Percentiles rank a stretch among this genome's conserved stretches.
phyloP scores from a whole-genome alignment of 1,139 yeast species.

The Debaryomycetaceae sp. region DNA sequence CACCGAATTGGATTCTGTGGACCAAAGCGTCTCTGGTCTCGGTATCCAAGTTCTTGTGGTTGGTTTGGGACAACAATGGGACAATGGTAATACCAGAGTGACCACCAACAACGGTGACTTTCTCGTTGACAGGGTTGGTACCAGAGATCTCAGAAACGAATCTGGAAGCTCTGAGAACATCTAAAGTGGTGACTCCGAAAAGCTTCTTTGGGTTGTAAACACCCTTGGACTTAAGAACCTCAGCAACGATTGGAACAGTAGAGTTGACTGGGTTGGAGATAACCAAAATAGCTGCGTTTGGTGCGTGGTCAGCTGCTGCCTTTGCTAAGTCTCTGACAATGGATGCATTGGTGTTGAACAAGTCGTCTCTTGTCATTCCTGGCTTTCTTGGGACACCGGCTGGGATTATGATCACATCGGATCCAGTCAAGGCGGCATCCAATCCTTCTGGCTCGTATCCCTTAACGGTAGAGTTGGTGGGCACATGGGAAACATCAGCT shows the following conservation, averaged over 20 bases:
- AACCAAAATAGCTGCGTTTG: conserved; percentile 71
- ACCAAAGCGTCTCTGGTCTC: conserved; percentile 67
- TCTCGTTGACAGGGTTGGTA: conserved; percentile 56
- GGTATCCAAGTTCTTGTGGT: conserved; percentile 45
- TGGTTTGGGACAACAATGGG: conserved; percentile 73
- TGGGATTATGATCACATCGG: conserved; percentile 83
- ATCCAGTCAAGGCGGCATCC: conserved; percentile 61
- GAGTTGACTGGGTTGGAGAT: conserved; percentile 97
- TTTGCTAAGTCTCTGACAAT: conserved; percentile 82
- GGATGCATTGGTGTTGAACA: conserved; percentile 89
- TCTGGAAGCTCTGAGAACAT: conserved; percentile 84
- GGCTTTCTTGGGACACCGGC: conserved; percentile 99
- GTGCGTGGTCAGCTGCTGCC: conserved; percentile 71
- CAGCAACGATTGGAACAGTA: conserved; percentile 89
- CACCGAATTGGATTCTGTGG: conserved; percentile 93
- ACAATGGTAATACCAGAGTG: conserved; percentile 96
- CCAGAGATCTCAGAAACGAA: conserved; percentile 60
- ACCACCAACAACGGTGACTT: conserved; percentile 90
- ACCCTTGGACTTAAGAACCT: conserved; percentile 72
- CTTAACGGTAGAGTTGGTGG: conserved; percentile 70
- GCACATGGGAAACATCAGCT: conserved; percentile 86
- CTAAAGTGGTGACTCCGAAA: conserved; percentile 92
- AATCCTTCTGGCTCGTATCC: conserved; percentile 66
- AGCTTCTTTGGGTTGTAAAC: conserved; percentile 76
- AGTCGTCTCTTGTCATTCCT: conserved; percentile 96